Base-by-base conservation (phyloP, 1,284 basidiomycete genomes). In the Anthracocystis panici-leucophaei region DNA sequence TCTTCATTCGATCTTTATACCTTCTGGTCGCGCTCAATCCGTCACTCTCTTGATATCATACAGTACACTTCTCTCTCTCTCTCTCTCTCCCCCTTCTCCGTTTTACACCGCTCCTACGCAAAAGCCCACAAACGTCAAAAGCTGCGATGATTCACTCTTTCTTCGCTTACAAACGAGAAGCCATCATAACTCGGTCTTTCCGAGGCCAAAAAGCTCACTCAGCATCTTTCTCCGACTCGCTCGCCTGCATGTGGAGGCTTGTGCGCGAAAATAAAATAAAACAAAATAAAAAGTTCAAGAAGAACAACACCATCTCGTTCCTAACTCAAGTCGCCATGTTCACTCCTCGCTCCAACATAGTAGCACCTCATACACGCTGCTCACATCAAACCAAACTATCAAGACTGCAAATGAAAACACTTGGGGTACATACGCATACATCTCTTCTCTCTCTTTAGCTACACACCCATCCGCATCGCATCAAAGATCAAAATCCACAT, bases 401-500 rank as follows among this genome's bases (percentile, higher is more conserved):
- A 7, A 27, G 27, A 6, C 35, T 38, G 35, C 35, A 38, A 14
- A 16, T 38, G 35, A 16, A 16, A 38, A 38, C 35, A 38, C 35
- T 4, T 25, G 3, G 44, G 44, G 44, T 27, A 46, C 18, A 46
- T 46, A 25, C 7, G 44, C 11, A 25, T 25, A 10, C 14, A 45
- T 16, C 23, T 46, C 44, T 46, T 27, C 44, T 27, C 10, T 11
- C 1, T 16, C 38, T 12, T 27, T 3, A 27, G n/a, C 51, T 27
- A 57, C 12, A 14, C 57, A 2, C 56, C 72, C 1, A 75, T 11
- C 5, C 68, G 56, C 73, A 75, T 75, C 27, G 67, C 60, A 57
- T 75, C 78, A 16, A 75, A 35, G 10, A 82, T 49, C 27, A 83
- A 44, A 12, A 76, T 73, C 81, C 81, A 82, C 65, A 84, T 75